Evolutionary conservation across 1,139 yeast species (phyloP).

Genomic region (Wickerhamomyces sp.): DNA sequence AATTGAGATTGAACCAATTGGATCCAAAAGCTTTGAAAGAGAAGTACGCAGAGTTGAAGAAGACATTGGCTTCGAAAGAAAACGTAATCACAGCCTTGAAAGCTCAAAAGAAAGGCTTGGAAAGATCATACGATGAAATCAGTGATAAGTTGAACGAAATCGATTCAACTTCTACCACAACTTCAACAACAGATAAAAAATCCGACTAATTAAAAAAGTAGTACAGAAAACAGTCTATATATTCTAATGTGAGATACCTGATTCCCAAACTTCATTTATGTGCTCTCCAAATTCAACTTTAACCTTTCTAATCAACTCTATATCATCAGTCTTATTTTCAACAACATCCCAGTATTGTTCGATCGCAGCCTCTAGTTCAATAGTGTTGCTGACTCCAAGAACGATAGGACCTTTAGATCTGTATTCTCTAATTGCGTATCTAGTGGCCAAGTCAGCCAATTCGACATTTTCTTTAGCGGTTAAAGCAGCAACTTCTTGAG

Average conservation of each 20-base stretch:
- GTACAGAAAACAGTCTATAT: not conserved
- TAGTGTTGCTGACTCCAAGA: slow-evolving; percentile 61
- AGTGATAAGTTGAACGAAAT: slow-evolving; percentile 23
- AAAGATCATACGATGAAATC: slow-evolving; percentile 45
- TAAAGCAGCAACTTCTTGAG: slow-evolving; percentile 45
- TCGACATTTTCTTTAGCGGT: slow-evolving; percentile 43
- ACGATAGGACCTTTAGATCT: slow-evolving; percentile 47
- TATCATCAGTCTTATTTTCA: slow-evolving; percentile 35
- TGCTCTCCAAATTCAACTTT: slow-evolving; percentile 49
- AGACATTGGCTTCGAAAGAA: slow-evolving; percentile 33
- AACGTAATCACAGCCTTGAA: slow-evolving; percentile 45
- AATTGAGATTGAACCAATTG: slow-evolving; percentile 24
- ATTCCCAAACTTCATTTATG: slow-evolving; percentile 64
- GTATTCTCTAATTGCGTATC: slow-evolving; percentile 70
- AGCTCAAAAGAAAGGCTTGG: slow-evolving; percentile 50
- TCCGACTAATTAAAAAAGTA: slow-evolving; percentile 2
- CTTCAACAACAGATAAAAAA: slow-evolving; percentile 4
- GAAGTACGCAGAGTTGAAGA: slow-evolving; percentile 38
- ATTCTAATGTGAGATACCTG: slow-evolving; percentile 53
- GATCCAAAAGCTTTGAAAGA: slow-evolving; percentile 28
- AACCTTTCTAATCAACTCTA: slow-evolving; percentile 37
- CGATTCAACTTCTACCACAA: too few relatives aligned
- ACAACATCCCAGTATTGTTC: slow-evolving; percentile 48
- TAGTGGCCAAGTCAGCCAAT: slow-evolving; percentile 75
- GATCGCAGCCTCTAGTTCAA: slow-evolving; percentile 63